Conservation (phyloP, 2,329 filamentous ascomycete genomes). For the Exophiala xenobiotica region DNA sequence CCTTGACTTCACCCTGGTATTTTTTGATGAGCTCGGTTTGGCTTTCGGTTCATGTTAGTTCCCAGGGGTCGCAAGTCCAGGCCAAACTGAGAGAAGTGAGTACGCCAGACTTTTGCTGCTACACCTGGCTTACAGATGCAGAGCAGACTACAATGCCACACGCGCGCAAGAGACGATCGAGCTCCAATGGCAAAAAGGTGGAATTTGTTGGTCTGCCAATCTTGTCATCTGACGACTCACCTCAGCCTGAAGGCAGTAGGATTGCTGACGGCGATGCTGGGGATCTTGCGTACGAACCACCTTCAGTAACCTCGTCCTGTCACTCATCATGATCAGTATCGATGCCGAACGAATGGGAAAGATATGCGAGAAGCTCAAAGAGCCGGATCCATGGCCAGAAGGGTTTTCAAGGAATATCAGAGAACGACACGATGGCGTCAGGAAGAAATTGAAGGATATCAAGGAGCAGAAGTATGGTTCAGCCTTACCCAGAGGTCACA, state of each 20-base stretch:
- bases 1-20: no score
- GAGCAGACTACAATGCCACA: background rate
- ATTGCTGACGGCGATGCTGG: background rate
- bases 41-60: no score
- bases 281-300: constrained; percentile 3
- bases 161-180: constrained; percentile 4
- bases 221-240: constrained; percentile 1
- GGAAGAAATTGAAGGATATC: constrained; percentile 13
- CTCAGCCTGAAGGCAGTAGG: background rate
- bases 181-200: constrained; percentile 4
- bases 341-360: constrained; percentile 18
- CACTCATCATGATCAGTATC: constrained; percentile 7
- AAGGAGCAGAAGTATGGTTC: constrained; percentile 13
- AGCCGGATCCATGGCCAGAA: constrained; percentile 20
- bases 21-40: no score
- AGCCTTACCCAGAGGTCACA: background rate
- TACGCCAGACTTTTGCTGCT: no score
- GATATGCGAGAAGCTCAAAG: constrained; percentile 19
- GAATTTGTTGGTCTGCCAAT: constrained; percentile 1
- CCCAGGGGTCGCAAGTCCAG: background rate
- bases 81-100: background rate
- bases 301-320: background rate
- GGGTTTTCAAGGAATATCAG: constrained; percentile 12
- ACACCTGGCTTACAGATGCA: background rate
- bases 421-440: constrained; percentile 6